Evolutionary conservation across 192 early-diverging fungal genomes (phyloP).

Genomic region (Backusella circina): DNA sequence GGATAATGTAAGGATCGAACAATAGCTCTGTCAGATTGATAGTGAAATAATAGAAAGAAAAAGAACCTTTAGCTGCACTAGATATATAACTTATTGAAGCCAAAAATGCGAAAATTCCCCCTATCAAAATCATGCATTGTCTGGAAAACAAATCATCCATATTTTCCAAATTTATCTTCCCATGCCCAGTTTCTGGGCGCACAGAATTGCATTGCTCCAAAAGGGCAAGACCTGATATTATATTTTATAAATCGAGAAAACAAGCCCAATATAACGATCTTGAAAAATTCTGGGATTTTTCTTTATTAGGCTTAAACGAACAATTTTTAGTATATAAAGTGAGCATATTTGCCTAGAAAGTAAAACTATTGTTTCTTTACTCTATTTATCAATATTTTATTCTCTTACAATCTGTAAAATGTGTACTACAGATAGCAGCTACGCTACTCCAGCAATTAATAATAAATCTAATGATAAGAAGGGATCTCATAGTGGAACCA

Average conservation of each 20-base stretch:
- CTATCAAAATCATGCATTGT: neutral
- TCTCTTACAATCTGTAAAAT: neutral
- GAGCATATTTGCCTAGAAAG: neutral
- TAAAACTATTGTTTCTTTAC: neutral
- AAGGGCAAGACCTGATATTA: neutral
- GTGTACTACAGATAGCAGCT: neutral
- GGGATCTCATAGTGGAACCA: neutral
- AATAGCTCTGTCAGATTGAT: neutral
- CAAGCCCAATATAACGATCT: neutral
- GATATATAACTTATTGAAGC: neutral
- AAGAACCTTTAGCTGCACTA: neutral
- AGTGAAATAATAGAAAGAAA: neutral
- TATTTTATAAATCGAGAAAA: neutral
- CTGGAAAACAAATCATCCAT: neutral
- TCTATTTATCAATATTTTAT: neutral
- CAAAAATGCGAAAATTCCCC: too few species aligned
- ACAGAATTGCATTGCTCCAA: neutral
- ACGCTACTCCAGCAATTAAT: neutral
- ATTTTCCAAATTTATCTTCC: neutral
- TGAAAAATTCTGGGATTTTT: neutral
- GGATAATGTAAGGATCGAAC: neutral
- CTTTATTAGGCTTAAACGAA: neutral
- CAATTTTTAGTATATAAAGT: neutral
- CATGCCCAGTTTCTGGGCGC: neutral
- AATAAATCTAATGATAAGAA: neutral